Evolutionary conservation across 371 early-diverging fungal genomes (phyloP), one percentile per base, ranked within the genome.

Genomic region (Lichtheimia corymbifera): DNA sequence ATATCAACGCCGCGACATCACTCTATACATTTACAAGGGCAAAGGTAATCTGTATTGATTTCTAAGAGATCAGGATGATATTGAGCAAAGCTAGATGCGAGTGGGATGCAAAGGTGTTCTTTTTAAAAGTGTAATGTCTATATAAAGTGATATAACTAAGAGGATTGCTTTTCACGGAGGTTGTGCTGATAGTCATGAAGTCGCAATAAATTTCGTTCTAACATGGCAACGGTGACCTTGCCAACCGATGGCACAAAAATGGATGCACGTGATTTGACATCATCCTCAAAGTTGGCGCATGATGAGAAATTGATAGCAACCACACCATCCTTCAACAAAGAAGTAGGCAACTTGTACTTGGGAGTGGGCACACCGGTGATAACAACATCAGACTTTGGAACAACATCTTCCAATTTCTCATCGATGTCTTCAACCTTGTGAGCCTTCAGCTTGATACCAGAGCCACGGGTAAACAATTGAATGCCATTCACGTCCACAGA

Each of bases 201-300:
- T 45, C 97, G 84, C 45, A 97, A 78, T 55, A 97, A 80, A 68
- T 97, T 97, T 58, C 98, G 86, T 76, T 96, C 90, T 55, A 97
- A 82, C 98, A 98, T 98, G 14, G 95, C 91, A 5, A 97, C 95
- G 1, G 98, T 98, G 55, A 97, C 96, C 72, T 98, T 97, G 52
- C 98, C 98, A n/a, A 98, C 92, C 5, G 93, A 88, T 0, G 96
- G 95, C 52, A 98, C 95, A 68, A 90, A 98, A 68, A 98, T 92
- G 28, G 93, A 88, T 20, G 97, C 95, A 53, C 88, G 87, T 12
- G 90, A 82, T 72, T 89, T 91, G 67, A 97, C 86, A 49, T 91
- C 91, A 4, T 88, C 87, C 58, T 92, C 89, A 76, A 97, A 96
- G 79, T 98, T 98, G 66, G 92, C 91, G 65, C 76, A 86, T 15